Evolutionary conservation across 2,329 filamentous ascomycete genomes (phyloP).

Genomic region (Cercospora berteroae): DNA sequence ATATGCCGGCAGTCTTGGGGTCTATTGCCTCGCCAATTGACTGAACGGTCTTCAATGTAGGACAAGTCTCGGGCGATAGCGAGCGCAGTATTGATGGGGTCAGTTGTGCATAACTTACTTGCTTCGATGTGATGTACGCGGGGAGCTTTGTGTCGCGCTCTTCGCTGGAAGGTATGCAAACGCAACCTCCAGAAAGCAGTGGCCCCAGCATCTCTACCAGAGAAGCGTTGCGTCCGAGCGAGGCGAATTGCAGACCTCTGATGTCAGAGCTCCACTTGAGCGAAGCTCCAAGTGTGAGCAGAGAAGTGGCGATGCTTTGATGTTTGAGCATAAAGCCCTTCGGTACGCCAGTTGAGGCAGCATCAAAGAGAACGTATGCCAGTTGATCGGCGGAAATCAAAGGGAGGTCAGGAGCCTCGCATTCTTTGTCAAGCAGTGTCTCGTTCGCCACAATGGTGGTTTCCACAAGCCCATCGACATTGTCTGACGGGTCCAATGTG

Average conservation of each 20-base stretch:
- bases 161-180: not conserved
- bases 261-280: not conserved
- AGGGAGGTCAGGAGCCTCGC: not conserved
- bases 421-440: not conserved
- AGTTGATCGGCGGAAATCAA: not conserved
- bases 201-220: not conserved
- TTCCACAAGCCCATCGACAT: not conserved
- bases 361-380: not conserved
- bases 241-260: not conserved
- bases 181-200: not conserved
- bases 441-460: not conserved
- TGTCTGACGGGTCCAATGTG: not conserved
- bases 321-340: not conserved
- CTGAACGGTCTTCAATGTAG: not conserved
- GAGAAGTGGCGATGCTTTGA: not conserved
- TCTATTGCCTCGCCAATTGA: not conserved
- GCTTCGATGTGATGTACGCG: not conserved
- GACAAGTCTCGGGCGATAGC: not conserved
- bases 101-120: not conserved
- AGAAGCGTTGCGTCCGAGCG: not conserved
- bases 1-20: not conserved
- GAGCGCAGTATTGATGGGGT: not conserved
- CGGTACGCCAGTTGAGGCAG: not conserved
- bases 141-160: not conserved
- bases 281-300: not conserved